Base-by-base conservation (phyloP, 2,329 filamentous ascomycete genomes). In the Penicillium sp. region DNA sequence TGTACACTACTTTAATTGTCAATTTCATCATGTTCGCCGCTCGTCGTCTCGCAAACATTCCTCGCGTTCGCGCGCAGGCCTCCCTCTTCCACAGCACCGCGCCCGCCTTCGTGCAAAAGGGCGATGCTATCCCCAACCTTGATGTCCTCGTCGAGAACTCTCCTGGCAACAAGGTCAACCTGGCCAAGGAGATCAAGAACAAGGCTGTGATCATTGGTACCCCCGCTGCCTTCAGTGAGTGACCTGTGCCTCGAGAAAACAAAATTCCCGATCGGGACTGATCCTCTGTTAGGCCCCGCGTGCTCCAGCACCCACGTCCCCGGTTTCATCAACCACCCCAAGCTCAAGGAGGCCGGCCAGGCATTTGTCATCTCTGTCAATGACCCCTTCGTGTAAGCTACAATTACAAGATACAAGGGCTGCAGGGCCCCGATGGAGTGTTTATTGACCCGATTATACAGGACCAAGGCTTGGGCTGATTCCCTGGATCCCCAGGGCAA, bases 301-400 rank as follows among this genome's bases (percentile, higher is more conserved):
- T 89, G 86, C 77, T 86, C 84, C 16, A 81, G 83, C 61, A 80
- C 77, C 45, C 93, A 97, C 71, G 81, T 97, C 43, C 93, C 93
- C 1, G 89, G 89, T 51, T 97, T 92, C 77, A 88, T 97, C 74
- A 86, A 85, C 69, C 88, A 90, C 70, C 82, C 87, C 51, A 85
- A 87, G 72, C 81, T 95, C 64, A 89, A 89, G 77, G 81, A 87
- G 56, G 90, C 89, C 29, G 92, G 92, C 45, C 81, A 88, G 67
- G 89, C 96, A 43, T 96, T 95, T 68, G 90, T 97, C 39, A 86
- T 97, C 53, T 87, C 89, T 14, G 92, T 97, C 70, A 97, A 97
- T 72, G 93, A 97, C 72, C 85, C 92, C 18, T 97, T 97, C 72
- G 92, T 96, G 89, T 95, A 80, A 76, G 89, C 77, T 44, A 41